Base-by-base conservation (phyloP, 2,329 filamentous ascomycete genomes). In the Microthyrium microscopicum region DNA sequence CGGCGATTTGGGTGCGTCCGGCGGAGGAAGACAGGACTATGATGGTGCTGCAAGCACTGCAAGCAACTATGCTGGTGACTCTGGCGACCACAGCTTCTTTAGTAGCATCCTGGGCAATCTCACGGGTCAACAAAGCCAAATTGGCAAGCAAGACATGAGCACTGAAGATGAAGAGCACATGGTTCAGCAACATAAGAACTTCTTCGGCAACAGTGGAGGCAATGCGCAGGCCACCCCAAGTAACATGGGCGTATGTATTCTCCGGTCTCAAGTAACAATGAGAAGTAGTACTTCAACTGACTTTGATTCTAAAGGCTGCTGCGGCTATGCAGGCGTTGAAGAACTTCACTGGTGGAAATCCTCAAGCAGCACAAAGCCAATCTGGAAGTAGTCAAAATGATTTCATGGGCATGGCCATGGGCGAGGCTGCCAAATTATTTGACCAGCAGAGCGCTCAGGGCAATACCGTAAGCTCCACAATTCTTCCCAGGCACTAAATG, bases 391-490 rank as follows among this genome's bases (percentile, higher is more conserved):
- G 72, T 44, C 76, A 92, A 64, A 82, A 77, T 52, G 70, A 77
- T 40, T 82, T 93, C 48, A 69, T 93, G 41, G 80, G 77, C 4
- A 62, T 92, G 52, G 85, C 85, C 27, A 85, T 94, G 81, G 73
- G 68, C 6, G 78, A 94, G 61, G 85, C 83, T 21, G 76, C 75
- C 48, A 84, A 85, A 64, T 61, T 85, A 40, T 76, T 73, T 51
- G 69, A 75, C 44, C 53, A 73, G 55, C 70, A 75, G 55, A 55
- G 55, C 39, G 50, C 54, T 9, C 53, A 61, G 46, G 72, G 70
- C 15, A 68, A 67, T 42, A 64, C 64, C 39, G 61, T 67, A 44
- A 48, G 60, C 55, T 39, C 20, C 13, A 27, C 11, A 11, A 27
- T 34, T 17, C 16, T 30, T 24, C 18, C 31, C 34, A 20, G 32